phyloP scores from a whole-genome alignment of 345 rosid genomes.

The Fremontodendron californicum region DNA sequence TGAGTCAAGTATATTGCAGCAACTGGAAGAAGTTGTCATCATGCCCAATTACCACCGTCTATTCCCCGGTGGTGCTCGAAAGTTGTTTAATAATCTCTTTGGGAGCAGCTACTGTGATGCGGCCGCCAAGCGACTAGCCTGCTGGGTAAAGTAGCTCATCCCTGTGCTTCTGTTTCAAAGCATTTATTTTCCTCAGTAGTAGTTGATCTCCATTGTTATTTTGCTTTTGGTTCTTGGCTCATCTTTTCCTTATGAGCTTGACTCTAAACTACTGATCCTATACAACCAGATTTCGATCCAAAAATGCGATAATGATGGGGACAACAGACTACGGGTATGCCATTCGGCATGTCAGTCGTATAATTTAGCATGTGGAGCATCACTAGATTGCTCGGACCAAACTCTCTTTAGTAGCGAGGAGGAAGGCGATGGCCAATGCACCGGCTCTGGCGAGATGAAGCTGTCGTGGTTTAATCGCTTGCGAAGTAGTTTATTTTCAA shows the following conservation, averaged over 20 bases:
- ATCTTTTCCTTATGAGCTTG: not conserved
- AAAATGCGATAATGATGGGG: constrained; percentile 86
- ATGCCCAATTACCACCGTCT: constrained; percentile 91
- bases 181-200: not conserved
- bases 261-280: not conserved
- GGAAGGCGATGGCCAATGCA: constrained; percentile 80
- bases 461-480: constrained; percentile 46
- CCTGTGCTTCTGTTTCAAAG: not conserved
- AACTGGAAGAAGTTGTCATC: constrained; percentile 94
- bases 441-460: constrained; percentile 64
- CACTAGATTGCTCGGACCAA: constrained; percentile 92
- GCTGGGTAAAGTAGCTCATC: constrained; percentile 62
- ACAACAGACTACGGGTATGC: constrained; percentile 91
- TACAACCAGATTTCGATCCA: constrained; percentile 86
- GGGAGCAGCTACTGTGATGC: constrained; percentile 78
- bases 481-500: constrained; percentile 41
- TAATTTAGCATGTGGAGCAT: constrained; percentile 88
- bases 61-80: constrained; percentile 82
- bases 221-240: not conserved
- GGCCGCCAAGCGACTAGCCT: constrained; percentile 88
- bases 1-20: constrained; percentile 85
- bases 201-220: not conserved
- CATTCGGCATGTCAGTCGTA: constrained; percentile 92
- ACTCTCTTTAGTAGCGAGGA: constrained; percentile 84
- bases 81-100: constrained; percentile 62